Base-by-base conservation (phyloP, 768 basidiomycete species). In the Leucocoprinus birnbaumii region DNA sequence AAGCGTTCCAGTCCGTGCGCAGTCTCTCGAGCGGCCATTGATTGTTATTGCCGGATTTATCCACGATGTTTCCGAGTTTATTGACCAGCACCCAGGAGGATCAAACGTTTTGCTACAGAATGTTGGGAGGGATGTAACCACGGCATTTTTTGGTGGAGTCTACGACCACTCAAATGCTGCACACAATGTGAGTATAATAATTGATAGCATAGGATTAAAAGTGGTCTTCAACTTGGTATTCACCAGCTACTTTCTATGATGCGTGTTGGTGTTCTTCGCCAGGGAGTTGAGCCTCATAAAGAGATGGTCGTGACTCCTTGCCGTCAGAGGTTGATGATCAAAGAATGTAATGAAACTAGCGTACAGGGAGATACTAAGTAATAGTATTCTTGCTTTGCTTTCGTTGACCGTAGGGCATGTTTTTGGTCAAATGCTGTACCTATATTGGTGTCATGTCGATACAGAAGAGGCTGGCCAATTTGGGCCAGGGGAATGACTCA, bases 121-220 rank as follows among this genome's bases (percentile, higher is more conserved):
- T 68, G 89, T 94, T 62, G 94, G 94, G 54, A 90, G 84, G 67
- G 94, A 96, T 63, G 94, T 90, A 2, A 93, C 93, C 2, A 91
- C 91, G 0, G 93, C 94, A 5, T 97, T 96, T 79, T 94, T 96
- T 63, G 94, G 94, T 58, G 91, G 89, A 56, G 87, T 94, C 0
- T 92, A 92, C 64, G 89, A 90, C 61, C 91, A 93, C 64, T 91
- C 88, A 26, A 93, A 93, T 65, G 89, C 90, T 43, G 89, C 91
- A 5, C 89, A 93, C 68, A 92, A 93, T 63, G 85, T 87, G 63
- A 35, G 85, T 70, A n/a, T n/a, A n/a, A n/a, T n/a, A n/a, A 4
- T 19, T 26, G 22, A 26, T 35, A 13, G 25, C 14, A 2, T 0
- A 16, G 14, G n/a, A 26, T 35, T 38, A 9, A 27, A 6, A 25